phyloP scores from a whole-genome alignment of 2,329 filamentous ascomycete genomes.

The Cordyceps farinosa region DNA sequence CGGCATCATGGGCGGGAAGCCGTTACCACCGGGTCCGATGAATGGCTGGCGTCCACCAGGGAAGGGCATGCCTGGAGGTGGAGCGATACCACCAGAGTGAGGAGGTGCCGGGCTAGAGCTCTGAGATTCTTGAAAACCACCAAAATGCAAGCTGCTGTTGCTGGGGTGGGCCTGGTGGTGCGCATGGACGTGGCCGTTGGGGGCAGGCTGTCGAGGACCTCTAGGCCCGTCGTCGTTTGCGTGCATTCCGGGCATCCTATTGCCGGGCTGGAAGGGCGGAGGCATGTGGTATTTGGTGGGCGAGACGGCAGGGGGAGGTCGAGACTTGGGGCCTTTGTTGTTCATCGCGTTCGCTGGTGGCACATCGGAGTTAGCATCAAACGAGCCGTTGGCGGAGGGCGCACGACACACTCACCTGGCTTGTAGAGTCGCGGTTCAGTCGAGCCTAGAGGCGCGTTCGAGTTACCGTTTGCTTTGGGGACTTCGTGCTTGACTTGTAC shows the following conservation, averaged over 20 bases:
- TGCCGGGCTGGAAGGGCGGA: slow-evolving; percentile 39
- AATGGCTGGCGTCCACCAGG: slow-evolving; percentile 33
- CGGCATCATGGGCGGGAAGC: slow-evolving; percentile 37
- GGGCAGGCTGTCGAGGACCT: slow-evolving; percentile 31
- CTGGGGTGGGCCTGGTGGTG: slow-evolving; percentile 51
- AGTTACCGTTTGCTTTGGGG: not conserved
- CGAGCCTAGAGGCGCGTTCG: not conserved
- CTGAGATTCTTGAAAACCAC: slow-evolving; percentile 51
- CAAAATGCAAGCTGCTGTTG: slow-evolving; percentile 55
- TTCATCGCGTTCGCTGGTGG: slow-evolving; percentile 20
- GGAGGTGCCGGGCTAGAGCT: slow-evolving; percentile 56
- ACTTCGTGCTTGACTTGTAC: not conserved
- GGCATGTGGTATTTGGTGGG: slow-evolving; percentile 42
- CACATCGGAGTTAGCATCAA: slow-evolving; percentile 16
- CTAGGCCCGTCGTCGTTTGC: slow-evolving; percentile 33
- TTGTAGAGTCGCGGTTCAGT: slow-evolving; percentile 15
- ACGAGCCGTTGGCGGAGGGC: not conserved
- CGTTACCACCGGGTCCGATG: slow-evolving; percentile 32
- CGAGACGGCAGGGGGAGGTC: slow-evolving; percentile 32
- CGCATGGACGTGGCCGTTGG: slow-evolving; percentile 35
- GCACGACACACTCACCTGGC: slow-evolving; percentile 18
- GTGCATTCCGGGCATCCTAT: slow-evolving; percentile 28
- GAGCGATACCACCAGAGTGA: slow-evolving; percentile 44
- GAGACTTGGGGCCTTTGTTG: slow-evolving; percentile 23
- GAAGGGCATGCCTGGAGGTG: slow-evolving; percentile 44